Conservation (phyloP, 305 asterid genomes). For the Andrographis paniculata region DNA sequence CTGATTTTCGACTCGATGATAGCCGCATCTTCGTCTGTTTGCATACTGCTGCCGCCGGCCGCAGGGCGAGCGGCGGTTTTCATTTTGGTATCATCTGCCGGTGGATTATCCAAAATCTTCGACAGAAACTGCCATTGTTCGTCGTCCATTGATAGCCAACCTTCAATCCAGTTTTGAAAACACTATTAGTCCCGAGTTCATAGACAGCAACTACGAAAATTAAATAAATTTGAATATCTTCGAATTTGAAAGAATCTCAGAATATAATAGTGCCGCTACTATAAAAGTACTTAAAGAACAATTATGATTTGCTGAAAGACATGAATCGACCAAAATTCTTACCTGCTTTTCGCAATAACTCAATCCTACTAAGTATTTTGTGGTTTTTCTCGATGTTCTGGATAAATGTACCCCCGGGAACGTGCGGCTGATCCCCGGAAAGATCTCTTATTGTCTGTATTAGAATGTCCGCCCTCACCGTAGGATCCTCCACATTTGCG, state of each 20-base stretch:
- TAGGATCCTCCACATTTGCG: constrained; percentile 83
- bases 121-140: constrained; percentile 60
- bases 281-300: not conserved
- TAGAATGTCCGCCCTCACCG: constrained; percentile 75
- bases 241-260: too few species aligned
- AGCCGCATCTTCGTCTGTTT: constrained; percentile 66
- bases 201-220: constrained; percentile 1
- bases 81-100: constrained; percentile 24
- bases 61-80: constrained; percentile 22
- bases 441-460: constrained; percentile 68
- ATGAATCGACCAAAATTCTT: constrained; percentile 7
- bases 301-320: not conserved
- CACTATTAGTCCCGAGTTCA: constrained; percentile 12
- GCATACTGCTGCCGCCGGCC: constrained; percentile 20
- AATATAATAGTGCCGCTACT: too few species aligned
- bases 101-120: constrained; percentile 37
- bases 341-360: constrained; percentile 56
- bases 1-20: constrained; percentile 80
- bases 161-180: constrained; percentile 28
- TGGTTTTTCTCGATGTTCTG: constrained; percentile 63
- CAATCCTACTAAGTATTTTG: constrained; percentile 59
- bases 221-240: not conserved
- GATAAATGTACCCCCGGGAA: constrained; percentile 53
- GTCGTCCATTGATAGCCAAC: constrained; percentile 79
- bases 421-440: constrained; percentile 26